Conservation (phyloP, 192 early-diverging fungal genomes). For the Dimargaris xerosporica region DNA sequence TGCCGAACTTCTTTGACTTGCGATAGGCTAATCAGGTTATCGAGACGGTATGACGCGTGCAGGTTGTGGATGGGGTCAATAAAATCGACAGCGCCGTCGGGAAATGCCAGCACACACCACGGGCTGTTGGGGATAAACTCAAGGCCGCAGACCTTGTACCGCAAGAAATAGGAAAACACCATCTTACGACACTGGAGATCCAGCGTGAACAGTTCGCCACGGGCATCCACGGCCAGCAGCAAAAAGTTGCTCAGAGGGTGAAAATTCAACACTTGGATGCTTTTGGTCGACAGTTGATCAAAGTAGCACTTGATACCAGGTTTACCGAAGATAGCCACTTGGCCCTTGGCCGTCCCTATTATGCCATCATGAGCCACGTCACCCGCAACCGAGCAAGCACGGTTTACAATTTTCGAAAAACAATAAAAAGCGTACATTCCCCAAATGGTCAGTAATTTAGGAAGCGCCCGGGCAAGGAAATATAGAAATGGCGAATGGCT, state of each 20-base stretch:
- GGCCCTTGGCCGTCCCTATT: slow-evolving; percentile 2
- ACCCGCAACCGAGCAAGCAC: too few relatives aligned
- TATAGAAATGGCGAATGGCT: too few relatives aligned
- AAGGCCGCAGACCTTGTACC: not conserved
- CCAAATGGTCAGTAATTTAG: too few relatives aligned
- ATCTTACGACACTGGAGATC: not conserved
- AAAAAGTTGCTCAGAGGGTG: not conserved
- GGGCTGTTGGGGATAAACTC: not conserved
- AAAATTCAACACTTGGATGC: not conserved
- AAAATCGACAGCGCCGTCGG: not conserved
- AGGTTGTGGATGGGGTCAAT: not conserved
- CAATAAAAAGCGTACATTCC: too few relatives aligned
- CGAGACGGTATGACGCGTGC: not conserved
- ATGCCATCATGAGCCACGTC: too few relatives aligned
- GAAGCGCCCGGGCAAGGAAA: too few relatives aligned
- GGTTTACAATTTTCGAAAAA: too few relatives aligned
- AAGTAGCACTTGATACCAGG: not conserved
- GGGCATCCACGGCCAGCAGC: not conserved
- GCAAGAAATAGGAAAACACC: not conserved
- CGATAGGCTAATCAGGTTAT: not conserved
- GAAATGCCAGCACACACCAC: not conserved
- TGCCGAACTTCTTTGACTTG: not conserved
- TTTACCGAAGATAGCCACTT: not conserved
- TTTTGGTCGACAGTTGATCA: not conserved
- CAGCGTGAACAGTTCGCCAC: slow-evolving; percentile 1